Evolutionary conservation across 140 eudicot genomes (phyloP), one percentile per base, ranked within the genome.

Genomic region (Anethum foeniculum): DNA sequence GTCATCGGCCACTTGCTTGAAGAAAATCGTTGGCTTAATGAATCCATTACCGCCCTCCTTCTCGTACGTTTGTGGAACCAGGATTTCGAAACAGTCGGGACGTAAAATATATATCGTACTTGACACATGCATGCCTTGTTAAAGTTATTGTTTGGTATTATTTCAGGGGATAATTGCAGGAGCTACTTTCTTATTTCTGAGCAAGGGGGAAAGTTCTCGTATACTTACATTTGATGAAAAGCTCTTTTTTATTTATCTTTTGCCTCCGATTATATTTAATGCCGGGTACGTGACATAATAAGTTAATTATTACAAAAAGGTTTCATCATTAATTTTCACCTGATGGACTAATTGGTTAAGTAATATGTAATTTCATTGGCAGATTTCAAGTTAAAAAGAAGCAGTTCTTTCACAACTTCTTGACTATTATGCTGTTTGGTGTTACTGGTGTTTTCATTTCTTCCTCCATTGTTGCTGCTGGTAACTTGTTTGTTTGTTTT

Each of bases 311-410:
- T 3, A 14, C 0, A 15, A 0, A 0, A 49, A 3, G 19, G 25
- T 52, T 0, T 28, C 18, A 27, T 28, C 38, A n/a, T 25, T 0
- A 10, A n/a, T 14, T 16, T 7, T 34, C 7, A 68, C 38, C 32
- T 64, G 7, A 27, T 64, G 15, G 6, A n/a, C 34, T 62, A 62
- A n/a, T 32, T 27, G 28, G 11, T 34, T 18, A 21, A 5, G 27
- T 54, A 54, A 1, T 19, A 16, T 67, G 52, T 87, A 19, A 79
- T 82, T 64, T 67, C 14, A 52, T 27, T 1, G 18, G 77, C 90
- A 95, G 99, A 71, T 95, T 92, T 86, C 95, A 93, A 88, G 99
- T 95, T 58, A 95, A 95, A 88, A 95, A 95, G 93, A 95, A 95
- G 47, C 93, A 91, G 84, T 92, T 95, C 88, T 93, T 95, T 71